Evolutionary conservation across 192 early-diverging fungal genomes (phyloP).

Genomic region (Chytriomyces sp.): DNA sequence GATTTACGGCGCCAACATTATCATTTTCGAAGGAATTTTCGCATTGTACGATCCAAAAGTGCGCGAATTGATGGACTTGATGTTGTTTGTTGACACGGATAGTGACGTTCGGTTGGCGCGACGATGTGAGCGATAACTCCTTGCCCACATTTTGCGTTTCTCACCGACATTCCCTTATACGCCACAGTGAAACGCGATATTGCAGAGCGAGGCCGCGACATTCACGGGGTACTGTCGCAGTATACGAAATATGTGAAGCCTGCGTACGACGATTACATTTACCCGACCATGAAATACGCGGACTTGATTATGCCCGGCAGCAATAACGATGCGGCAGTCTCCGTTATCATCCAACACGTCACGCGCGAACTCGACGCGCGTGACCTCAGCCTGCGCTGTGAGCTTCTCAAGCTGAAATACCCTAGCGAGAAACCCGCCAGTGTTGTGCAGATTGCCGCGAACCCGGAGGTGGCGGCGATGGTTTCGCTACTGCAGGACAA

Average conservation of each 20-base stretch:
- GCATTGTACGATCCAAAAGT: conserved; percentile 86
- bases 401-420: conserved; percentile 21
- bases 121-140: conserved; percentile 62
- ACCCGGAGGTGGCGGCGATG: conserved; percentile 47
- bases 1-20: conserved; percentile 91
- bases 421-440: conserved; percentile 32
- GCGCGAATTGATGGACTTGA: conserved; percentile 73
- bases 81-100: conserved; percentile 95
- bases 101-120: conserved; percentile 87
- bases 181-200: conserved; percentile 83
- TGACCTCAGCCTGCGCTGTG: conserved; percentile 40
- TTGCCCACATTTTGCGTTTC: conserved; percentile 3
- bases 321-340: conserved; percentile 88
- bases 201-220: conserved; percentile 83
- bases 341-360: conserved; percentile 88
- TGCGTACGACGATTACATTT: conserved; percentile 87
- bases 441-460: conserved; percentile 50
- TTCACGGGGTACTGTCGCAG: conserved; percentile 84
- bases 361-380: conserved; percentile 79
- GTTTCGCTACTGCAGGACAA: background rate
- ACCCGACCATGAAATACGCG: conserved; percentile 90
- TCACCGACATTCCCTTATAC: too few species aligned
- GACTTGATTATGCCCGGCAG: conserved; percentile 90
- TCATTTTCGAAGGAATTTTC: conserved; percentile 99
- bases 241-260: conserved; percentile 94